These are phyloP conservation scores for Persicaria tinctoria DNA, from an alignment of 148 eudicot species.

Conservation along the genomic window DNA sequence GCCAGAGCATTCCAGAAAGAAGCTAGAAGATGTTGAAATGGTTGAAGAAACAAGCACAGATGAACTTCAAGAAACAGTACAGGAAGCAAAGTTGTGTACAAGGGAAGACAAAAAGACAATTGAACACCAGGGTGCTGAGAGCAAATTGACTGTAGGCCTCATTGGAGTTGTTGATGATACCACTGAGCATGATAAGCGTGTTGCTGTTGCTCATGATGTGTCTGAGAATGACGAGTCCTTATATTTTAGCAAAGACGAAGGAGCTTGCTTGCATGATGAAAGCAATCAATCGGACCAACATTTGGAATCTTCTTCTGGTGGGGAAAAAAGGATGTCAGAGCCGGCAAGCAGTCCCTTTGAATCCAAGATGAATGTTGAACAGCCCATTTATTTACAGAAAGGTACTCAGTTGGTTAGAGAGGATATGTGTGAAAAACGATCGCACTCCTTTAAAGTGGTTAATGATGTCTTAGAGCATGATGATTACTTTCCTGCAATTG, in stretches of 20 bases:
- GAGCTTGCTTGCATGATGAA: not conserved
- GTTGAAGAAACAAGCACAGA: not conserved
- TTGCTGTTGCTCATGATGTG: not conserved
- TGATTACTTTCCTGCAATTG: not conserved
- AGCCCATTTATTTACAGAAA: constrained; percentile 12
- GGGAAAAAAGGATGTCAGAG: not conserved
- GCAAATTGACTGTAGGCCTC: not conserved
- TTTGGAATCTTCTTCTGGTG: not conserved
- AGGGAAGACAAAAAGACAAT: not conserved
- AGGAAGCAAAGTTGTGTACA: not conserved
- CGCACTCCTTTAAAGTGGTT: not conserved
- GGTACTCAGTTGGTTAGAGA: constrained; percentile 18
- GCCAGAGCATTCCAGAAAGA: not conserved
- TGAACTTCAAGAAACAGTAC: constrained; percentile 5
- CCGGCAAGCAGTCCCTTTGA: constrained; percentile 4
- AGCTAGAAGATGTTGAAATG: not conserved
- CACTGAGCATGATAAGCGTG: constrained; percentile 13
- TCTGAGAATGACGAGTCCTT: not conserved
- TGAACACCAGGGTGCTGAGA: not conserved
- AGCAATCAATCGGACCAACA: not conserved
- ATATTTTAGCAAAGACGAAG: not conserved
- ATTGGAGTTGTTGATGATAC: constrained; percentile 12
- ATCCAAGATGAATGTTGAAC: constrained; percentile 15
- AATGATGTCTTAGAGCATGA: not conserved
- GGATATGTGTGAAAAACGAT: constrained; percentile 12